Conservation (phyloP, 2,329 filamentous ascomycete species). For the Pseudogymnoascus verrucosus region DNA sequence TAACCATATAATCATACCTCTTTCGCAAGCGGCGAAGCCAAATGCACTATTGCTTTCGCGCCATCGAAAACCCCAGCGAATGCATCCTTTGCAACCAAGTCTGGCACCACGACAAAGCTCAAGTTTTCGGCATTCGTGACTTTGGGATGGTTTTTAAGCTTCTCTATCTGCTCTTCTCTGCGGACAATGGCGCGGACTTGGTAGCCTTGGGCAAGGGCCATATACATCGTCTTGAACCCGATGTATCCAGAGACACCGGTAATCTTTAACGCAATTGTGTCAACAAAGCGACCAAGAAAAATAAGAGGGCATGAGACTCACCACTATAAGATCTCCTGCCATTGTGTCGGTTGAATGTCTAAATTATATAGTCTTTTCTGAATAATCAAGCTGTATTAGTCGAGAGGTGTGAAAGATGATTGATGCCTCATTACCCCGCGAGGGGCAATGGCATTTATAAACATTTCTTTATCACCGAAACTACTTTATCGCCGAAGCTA, state of each 20-base stretch:
- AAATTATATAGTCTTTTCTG: too few relatives aligned
- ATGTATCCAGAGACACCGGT: constrained; percentile 20
- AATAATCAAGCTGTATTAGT: not conserved
- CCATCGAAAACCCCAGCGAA: not conserved
- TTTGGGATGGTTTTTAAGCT: not conserved
- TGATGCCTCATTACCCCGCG: not conserved
- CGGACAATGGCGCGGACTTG: constrained; percentile 6
- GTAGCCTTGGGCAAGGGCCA: constrained; percentile 2
- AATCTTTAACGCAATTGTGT: constrained; percentile 9
- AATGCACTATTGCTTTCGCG: not conserved
- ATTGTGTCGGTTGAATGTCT: not conserved
- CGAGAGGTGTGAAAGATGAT: not conserved
- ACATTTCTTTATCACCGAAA: not conserved
- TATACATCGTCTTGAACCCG: constrained; percentile 14
- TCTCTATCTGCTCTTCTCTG: not conserved
- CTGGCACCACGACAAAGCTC: not conserved
- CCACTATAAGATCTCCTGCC: constrained; percentile 15
- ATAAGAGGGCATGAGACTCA: not conserved
- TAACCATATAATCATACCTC: not conserved
- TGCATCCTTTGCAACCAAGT: not conserved
- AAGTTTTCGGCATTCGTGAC: not conserved
- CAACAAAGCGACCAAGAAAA: not conserved
- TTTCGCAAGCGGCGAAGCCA: constrained; percentile 1
- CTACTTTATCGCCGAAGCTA: not conserved
- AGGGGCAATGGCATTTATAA: not conserved